Conservation (phyloP, 2,329 filamentous ascomycete genomes). For the Cadophora luteo-olivacea region DNA sequence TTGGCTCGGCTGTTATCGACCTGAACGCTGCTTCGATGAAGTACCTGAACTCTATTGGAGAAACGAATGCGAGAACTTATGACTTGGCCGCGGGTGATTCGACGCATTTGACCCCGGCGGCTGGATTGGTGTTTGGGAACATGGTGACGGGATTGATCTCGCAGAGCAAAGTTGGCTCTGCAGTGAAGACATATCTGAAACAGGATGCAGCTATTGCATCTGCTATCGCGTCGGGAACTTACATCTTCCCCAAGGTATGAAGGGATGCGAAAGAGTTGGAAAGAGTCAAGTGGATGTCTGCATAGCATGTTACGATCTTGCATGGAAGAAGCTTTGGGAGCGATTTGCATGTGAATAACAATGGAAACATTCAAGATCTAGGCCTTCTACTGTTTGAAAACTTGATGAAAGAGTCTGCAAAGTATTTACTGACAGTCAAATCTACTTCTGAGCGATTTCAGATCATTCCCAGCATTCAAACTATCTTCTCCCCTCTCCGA, state of each 20-base stretch:
- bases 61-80: conserved; percentile 49
- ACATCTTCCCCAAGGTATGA: conserved; percentile 4
- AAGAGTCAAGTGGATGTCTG: background rate
- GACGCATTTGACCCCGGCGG: conserved; percentile 55
- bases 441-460: background rate
- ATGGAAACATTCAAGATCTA: background rate
- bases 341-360: background rate
- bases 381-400: background rate
- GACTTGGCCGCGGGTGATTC: conserved; percentile 53
- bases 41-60: conserved; percentile 55
- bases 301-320: background rate
- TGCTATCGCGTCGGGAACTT: conserved; percentile 21
- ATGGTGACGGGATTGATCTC: conserved; percentile 51
- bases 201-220: conserved; percentile 27
- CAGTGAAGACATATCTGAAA: conserved; percentile 16
- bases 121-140: conserved; percentile 53
- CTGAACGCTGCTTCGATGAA: conserved; percentile 51
- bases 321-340: background rate
- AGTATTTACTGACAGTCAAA: background rate
- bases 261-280: background rate
- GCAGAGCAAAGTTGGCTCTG: conserved; percentile 15
- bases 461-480: too few relatives aligned
- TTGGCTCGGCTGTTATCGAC: conserved; percentile 48
- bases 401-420: background rate
- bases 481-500: too few relatives aligned